Conservation (phyloP, 2,329 filamentous ascomycete genomes). For the Monosporascus sp. region DNA sequence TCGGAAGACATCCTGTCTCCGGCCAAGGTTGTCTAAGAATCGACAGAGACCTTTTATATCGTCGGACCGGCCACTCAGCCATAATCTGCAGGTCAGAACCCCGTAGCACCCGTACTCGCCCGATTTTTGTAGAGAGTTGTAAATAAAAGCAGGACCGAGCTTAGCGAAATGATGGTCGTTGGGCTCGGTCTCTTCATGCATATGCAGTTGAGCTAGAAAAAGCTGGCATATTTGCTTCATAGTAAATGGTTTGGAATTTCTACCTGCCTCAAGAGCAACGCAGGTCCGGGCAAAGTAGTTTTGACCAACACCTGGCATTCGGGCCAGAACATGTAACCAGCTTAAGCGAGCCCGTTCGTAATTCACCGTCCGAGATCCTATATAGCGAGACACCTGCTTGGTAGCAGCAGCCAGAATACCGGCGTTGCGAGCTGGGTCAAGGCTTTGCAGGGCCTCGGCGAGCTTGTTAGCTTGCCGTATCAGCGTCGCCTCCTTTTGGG, state of each 20-base stretch:
- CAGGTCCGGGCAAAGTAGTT: conserved; percentile 14
- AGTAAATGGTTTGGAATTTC: conserved; percentile 8
- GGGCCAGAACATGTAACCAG: conserved; percentile 23
- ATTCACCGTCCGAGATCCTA: conserved; percentile 1
- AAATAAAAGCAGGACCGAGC: conserved; percentile 1
- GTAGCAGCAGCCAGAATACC: conserved; percentile 16
- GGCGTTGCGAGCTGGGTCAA: conserved; percentile 11
- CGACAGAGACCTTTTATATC: conserved; percentile 11
- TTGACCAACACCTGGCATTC: conserved; percentile 15
- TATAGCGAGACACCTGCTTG: conserved; percentile 8
- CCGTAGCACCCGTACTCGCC: conserved; percentile 6
- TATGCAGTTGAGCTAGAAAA: conserved; percentile 15
- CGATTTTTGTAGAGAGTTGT: background rate
- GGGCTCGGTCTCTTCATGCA: background rate
- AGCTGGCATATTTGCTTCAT: conserved; percentile 17
- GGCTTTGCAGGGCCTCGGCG: conserved; percentile 9
- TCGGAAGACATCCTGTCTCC: conserved; percentile 15
- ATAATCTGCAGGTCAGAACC: conserved; percentile 11
- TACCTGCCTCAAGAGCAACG: conserved; percentile 15
- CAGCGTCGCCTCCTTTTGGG: background rate
- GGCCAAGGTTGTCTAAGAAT: conserved; percentile 18
- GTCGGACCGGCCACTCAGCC: conserved; percentile 13
- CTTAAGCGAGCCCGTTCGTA: conserved; percentile 12
- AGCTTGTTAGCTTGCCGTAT: conserved; percentile 20
- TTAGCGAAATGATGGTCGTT: background rate